Conservation (phyloP, 345 rosid species). For the Garcia nutans region DNA sequence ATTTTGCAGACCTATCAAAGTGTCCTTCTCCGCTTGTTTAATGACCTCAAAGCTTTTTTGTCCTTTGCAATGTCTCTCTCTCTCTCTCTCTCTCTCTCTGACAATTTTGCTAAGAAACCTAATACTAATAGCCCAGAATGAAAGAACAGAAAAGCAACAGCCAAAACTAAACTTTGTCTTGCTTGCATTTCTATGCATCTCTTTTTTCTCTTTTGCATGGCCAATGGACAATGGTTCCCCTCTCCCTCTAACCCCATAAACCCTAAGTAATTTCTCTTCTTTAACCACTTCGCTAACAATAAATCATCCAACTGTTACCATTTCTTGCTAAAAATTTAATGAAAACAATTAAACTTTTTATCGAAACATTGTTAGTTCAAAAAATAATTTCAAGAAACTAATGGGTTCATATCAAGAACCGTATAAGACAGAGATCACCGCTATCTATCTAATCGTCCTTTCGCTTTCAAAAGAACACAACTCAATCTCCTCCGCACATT, state of each 20-base stretch:
- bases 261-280: slow-evolving; percentile 22
- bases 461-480: slow-evolving; percentile 41
- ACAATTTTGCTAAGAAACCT: neutral
- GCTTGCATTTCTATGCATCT: slow-evolving; percentile 33
- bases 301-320: slow-evolving; percentile 34
- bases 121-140: slow-evolving; percentile 18
- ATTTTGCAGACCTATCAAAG: slow-evolving; percentile 7
- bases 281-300: slow-evolving; percentile 17
- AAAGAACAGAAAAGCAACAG: slow-evolving; percentile 31
- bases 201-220: slow-evolving; percentile 25
- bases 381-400: neutral
- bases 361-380: neutral
- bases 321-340: slow-evolving; percentile 7
- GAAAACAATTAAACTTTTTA: neutral
- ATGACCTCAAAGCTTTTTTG: slow-evolving; percentile 27
- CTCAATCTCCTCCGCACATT: slow-evolving; percentile 22
- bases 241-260: neutral
- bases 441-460: slow-evolving; percentile 20
- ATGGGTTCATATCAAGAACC: neutral
- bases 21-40: slow-evolving; percentile 4
- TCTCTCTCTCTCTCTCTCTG: neutral
- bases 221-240: slow-evolving; percentile 31
- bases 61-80: slow-evolving; percentile 16
- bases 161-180: slow-evolving; percentile 35
- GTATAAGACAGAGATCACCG: slow-evolving; percentile 7